Evolutionary conservation across 2,329 filamentous ascomycete genomes (phyloP).

Genomic region (Drechslerella coelobrocha): DNA sequence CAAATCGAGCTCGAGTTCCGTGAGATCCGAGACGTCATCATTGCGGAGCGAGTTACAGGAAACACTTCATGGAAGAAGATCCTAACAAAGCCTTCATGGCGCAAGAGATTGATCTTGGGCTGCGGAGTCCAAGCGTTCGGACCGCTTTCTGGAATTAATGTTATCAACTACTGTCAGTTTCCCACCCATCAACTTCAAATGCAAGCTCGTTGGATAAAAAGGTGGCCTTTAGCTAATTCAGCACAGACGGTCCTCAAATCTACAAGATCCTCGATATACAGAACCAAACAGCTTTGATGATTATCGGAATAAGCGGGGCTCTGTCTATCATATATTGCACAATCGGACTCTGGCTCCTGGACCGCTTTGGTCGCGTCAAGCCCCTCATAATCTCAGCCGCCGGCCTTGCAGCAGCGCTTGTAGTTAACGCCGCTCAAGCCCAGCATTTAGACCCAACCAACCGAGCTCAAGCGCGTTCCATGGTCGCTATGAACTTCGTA

Average conservation of each 20-base stretch:
- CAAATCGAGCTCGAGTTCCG: conserved; percentile 67
- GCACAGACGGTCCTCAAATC: conserved; percentile 55
- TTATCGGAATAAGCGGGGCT: conserved; percentile 34
- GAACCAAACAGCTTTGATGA: conserved; percentile 48
- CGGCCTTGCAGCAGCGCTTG: conserved; percentile 65
- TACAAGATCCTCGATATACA: conserved; percentile 55
- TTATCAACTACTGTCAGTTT: conserved; percentile 70
- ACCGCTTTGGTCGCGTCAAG: conserved; percentile 63
- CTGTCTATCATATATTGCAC: conserved; percentile 61
- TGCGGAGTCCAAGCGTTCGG: conserved; percentile 70
- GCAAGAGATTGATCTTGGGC: conserved; percentile 69
- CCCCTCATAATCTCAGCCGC: conserved; percentile 65
- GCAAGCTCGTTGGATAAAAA: too few species aligned
- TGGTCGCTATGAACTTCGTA: conserved; percentile 65
- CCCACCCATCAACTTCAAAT: too few species aligned
- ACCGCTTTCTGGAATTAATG: conserved; percentile 68
- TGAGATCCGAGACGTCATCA: conserved; percentile 69
- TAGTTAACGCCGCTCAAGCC: conserved; percentile 67
- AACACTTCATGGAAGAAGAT: conserved; percentile 65
- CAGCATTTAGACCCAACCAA: conserved; percentile 59
- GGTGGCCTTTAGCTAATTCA: conserved; percentile 68
- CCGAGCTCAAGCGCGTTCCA: conserved; percentile 61
- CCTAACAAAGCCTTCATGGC: conserved; percentile 67
- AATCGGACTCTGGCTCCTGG: conserved; percentile 67
- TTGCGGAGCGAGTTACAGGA: conserved; percentile 66